These are phyloP conservation scores for Cladosporium sp. DNA, from an alignment of 2,329 filamentous ascomycete species.

Conservation along the genomic window DNA sequence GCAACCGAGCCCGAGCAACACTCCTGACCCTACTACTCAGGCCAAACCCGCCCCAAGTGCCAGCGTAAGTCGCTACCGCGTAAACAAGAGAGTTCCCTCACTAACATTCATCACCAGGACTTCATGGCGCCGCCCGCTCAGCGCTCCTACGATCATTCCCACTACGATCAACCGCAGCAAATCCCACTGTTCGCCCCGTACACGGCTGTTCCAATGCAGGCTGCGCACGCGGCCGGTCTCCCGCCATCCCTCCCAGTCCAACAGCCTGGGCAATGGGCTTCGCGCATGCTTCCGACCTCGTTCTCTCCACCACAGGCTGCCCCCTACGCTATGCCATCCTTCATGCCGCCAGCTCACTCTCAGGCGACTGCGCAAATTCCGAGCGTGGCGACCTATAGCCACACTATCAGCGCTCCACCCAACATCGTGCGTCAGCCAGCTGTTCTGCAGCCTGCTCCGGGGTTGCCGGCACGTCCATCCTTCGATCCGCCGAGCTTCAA, in stretches of 20 bases:
- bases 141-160: neutral
- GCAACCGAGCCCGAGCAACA: neutral
- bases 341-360: neutral
- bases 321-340: neutral
- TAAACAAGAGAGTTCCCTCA: neutral
- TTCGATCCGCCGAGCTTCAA: constrained; percentile 58
- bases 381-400: neutral
- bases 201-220: neutral
- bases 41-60: neutral
- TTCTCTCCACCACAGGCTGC: neutral
- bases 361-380: neutral
- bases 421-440: neutral
- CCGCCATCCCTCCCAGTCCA: neutral
- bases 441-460: constrained; percentile 55
- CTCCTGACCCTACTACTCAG: neutral
- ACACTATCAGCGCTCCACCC: neutral
- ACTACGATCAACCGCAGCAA: neutral
- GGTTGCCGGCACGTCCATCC: constrained; percentile 62
- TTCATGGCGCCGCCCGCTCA: neutral
- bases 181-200: neutral
- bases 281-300: neutral
- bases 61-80: neutral
- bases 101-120: neutral
- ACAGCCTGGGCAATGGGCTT: neutral
- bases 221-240: neutral